Evolutionary conservation across 257 asterid species (phyloP), one percentile per base, ranked within the genome.

Genomic region (Gentiana macrophylla): DNA sequence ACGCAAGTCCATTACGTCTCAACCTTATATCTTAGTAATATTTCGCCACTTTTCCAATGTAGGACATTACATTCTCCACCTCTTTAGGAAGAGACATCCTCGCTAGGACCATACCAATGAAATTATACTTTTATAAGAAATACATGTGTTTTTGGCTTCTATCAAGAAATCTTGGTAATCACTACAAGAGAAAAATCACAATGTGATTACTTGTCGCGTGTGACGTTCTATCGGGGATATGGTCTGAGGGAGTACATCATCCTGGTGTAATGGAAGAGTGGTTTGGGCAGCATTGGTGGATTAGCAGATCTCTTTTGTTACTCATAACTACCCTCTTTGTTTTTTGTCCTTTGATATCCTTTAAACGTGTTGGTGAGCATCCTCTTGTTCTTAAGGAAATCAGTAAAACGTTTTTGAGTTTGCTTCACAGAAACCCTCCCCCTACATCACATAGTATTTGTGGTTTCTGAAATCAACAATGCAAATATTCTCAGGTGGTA

Each of bases 241-340:
- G 74, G 77, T 82, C 93, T 11, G 87, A 71, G 49, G 93, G 96
- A 65, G 88, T 84, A 71, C 94, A 80, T 63, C 89, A 82, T 71
- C 77, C 78, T 1, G 94, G 94, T 35, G 90, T 88, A 63, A 55
- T 77, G 76, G 94, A 88, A 72, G 96, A 88, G 76, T 84, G 96
- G 96, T 88, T 88, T 62, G 96, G 94, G 54, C 81, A 72, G 43
- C 82, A 70, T 52, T 88, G 93, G 96, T 88, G 96, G 96, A 88
- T 78, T 6, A 72, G 68, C 1, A 91, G 94, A 53, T 75, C 79
- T 59, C 66, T 79, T 72, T 66, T 80, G 52, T 68, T 84, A 77
- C 73, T 88, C 61, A 75, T 84, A 35, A 82, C 84, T 2, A 73
- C 89, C 46, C 67, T 84, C 65, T 78, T 82, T 47, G 79, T 87